Evolutionary conservation across 1,284 basidiomycete genomes (phyloP), one percentile per base, ranked within the genome.

Genomic region (Austropuccinia psidii): DNA sequence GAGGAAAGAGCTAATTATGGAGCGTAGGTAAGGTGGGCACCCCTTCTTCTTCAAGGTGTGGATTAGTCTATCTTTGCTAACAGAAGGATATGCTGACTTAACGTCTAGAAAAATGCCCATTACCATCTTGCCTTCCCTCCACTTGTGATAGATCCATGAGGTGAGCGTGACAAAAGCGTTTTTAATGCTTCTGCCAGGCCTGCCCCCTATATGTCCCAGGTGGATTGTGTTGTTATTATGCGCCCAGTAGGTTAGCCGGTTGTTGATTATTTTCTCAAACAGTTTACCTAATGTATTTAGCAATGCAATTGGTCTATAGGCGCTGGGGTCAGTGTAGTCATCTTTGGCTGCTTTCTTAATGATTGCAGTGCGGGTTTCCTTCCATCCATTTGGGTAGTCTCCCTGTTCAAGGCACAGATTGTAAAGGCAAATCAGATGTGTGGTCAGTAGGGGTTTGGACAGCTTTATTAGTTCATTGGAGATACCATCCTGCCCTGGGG

Each of bases 71-170:
- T 55, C 29, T 17, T 27, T 68, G 8, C 41, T 31, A 19, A 68
- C 66, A 37, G 66, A 55, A n/a, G 66, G 66, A 35, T 43, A 57
- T 8, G 52, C 54, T 9, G 52, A 55, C 29, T 68, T 68, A 21
- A 68, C 66, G 29, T 68, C 66, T 11, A 43, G n/a, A n/a, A n/a
- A n/a, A n/a, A n/a, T 27, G 6, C 27, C 27, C 13, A 66, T 21
- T 15, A 64, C 43, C 19, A 27, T 31, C 3, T 58, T 58, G 24
- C 29, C 29, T 21, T 68, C 29, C 13, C n/a, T 15, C 66, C 66
- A 68, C 31, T 57, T 13, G 9, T 57, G 29, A 19, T 47, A 57
- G 1, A 47, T 41, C 54, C 66, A 55, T 9, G 54, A 57, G 37
- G 37, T 57, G 19, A 57, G 52, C 5, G 43, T 17, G 1, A 69